phyloP scores from a whole-genome alignment of 139 green algal genomes.

The Chlorella sp. region DNA sequence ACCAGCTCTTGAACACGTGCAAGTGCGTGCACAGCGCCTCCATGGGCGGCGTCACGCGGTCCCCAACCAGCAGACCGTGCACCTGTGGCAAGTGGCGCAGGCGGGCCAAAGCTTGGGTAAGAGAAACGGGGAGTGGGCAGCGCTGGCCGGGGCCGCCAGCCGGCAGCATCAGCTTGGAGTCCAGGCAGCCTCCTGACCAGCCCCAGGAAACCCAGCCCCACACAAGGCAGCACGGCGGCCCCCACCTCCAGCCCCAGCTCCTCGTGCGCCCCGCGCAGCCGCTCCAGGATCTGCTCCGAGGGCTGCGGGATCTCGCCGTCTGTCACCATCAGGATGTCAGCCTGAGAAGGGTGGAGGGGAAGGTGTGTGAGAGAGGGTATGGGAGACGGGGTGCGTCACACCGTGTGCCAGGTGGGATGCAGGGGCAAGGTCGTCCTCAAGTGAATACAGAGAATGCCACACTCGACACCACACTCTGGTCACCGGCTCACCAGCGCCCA shows the following conservation, averaged over 20 bases:
- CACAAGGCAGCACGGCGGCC: too few relatives aligned
- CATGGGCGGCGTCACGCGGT: slow-evolving; percentile 71
- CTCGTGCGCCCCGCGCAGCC: slow-evolving; percentile 45
- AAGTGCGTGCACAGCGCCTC: slow-evolving; percentile 83
- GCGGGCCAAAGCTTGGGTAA: too few relatives aligned
- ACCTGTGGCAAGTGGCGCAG: slow-evolving; percentile 39
- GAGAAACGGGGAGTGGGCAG: too few relatives aligned
- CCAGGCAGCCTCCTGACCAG: too few relatives aligned
- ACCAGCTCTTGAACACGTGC: slow-evolving; percentile 92
- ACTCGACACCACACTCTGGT: too few relatives aligned
- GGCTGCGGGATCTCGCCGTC: slow-evolving; percentile 89
- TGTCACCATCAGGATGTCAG: slow-evolving; percentile 88
- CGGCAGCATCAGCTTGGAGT: too few relatives aligned
- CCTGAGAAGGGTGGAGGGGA: slow-evolving; percentile 44
- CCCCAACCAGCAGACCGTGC: slow-evolving; percentile 88
- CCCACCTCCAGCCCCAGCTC: slow-evolving; percentile 75
- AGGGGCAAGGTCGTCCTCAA: too few relatives aligned
- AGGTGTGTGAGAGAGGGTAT: neutral
- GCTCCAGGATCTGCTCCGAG: slow-evolving; percentile 54
- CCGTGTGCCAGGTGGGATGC: too few relatives aligned
- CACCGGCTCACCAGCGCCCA: slow-evolving; percentile 70
- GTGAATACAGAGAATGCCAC: too few relatives aligned
- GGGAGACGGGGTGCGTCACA: neutral
- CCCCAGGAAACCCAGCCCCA: too few relatives aligned
- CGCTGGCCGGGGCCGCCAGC: too few relatives aligned